A percentile compares a stretch with the other conserved stretches of the same genome.
Conservation (phyloP, 1,139 yeast species). For the Pichia terricola region DNA sequence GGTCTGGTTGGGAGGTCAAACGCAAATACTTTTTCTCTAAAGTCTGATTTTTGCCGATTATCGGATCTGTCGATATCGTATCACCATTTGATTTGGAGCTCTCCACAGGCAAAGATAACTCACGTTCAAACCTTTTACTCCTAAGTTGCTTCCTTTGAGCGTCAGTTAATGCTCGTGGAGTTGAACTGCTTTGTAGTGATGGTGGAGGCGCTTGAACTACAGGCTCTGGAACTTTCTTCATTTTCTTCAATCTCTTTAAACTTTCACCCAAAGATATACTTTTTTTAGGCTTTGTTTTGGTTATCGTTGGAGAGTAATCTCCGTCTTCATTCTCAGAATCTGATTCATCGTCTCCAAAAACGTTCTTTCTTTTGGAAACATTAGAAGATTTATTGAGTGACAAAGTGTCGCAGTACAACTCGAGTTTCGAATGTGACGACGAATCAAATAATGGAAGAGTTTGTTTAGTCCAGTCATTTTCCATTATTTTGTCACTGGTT, state of each 20-base stretch:
- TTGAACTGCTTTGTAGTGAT: not conserved
- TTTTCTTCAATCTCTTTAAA: slow-evolving; percentile 8
- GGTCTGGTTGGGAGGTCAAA: slow-evolving; percentile 87
- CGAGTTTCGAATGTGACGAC: slow-evolving; percentile 9
- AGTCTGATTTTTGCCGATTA: slow-evolving; percentile 57
- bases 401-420: slow-evolving; percentile 14
- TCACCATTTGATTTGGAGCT: slow-evolving; percentile 6
- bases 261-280: slow-evolving; percentile 5
- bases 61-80: slow-evolving; percentile 16
- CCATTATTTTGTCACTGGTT: slow-evolving; percentile 34
- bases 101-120: slow-evolving; percentile 17
- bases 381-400: not conserved
- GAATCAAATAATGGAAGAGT: slow-evolving; percentile 39
- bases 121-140: slow-evolving; percentile 44
- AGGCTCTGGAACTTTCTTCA: not conserved
- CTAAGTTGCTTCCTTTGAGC: slow-evolving; percentile 25
- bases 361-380: slow-evolving; percentile 8
- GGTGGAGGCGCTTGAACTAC: not conserved
- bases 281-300: not conserved
- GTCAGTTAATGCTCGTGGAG: not conserved
- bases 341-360: slow-evolving; percentile 18
- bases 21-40: slow-evolving; percentile 76
- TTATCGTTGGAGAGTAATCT: not conserved
- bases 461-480: slow-evolving; percentile 53
- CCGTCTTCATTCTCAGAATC: slow-evolving; percentile 3